A percentile compares a stretch with the other conserved stretches of the same genome.
Conservation (phyloP, 75 land plant species). For the Pinus taeda region DNA sequence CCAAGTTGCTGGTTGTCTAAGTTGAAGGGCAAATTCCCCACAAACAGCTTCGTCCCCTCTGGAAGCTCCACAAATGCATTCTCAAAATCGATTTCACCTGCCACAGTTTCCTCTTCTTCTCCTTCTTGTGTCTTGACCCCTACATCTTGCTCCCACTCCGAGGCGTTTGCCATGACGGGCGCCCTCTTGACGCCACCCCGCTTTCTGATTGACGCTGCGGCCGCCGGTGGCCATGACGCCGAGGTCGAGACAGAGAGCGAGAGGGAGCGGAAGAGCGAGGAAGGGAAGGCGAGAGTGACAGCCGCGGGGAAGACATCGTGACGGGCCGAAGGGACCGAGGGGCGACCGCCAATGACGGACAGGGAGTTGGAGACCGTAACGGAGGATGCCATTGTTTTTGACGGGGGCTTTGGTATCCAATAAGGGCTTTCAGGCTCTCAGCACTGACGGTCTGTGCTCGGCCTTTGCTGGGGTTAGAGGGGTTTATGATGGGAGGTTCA, state of each 20-base stretch:
- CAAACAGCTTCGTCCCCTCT: conserved; percentile 70
- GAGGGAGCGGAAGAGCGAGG: neutral
- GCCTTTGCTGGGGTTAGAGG: neutral
- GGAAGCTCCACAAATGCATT: conserved; percentile 20
- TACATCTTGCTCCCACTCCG: conserved; percentile 1
- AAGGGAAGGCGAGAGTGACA: neutral
- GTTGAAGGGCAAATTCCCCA: conserved; percentile 74
- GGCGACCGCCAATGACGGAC: conserved; percentile 4
- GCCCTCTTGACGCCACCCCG: conserved; percentile 4
- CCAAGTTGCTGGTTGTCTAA: conserved; percentile 57
- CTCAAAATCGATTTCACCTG: conserved; percentile 8
- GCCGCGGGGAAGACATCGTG: neutral
- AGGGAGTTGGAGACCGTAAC: neutral
- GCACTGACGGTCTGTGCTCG: neutral
- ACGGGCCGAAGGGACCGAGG: neutral
- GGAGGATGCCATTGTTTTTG: neutral
- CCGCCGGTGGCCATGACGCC: conserved; percentile 24
- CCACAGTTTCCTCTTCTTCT: conserved; percentile 6
- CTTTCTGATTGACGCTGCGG: conserved; percentile 16
- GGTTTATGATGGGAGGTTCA: neutral
- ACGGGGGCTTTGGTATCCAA: neutral
- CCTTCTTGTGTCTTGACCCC: conserved; percentile 3
- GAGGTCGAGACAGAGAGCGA: neutral
- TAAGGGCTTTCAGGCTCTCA: neutral
- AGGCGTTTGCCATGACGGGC: conserved; percentile 15